Percentiles rank a stretch among this genome's conserved stretches.
These are phyloP conservation scores for Trichoderma breve DNA, from an alignment of 2,329 filamentous ascomycete species.

Conservation along the genomic window DNA sequence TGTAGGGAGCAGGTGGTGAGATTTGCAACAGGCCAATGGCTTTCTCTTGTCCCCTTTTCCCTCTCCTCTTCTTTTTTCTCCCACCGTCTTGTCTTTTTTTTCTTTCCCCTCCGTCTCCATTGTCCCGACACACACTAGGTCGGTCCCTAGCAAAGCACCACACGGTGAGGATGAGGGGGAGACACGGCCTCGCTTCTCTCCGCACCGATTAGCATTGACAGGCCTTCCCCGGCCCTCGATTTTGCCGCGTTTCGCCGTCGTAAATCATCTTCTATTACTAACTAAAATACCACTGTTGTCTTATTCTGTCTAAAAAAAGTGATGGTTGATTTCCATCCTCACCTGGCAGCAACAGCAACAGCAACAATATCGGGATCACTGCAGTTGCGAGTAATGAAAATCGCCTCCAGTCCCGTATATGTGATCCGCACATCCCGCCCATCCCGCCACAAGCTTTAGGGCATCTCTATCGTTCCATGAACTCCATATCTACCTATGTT, in stretches of 20 bases:
- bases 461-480: not conserved
- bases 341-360: not conserved
- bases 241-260: not conserved
- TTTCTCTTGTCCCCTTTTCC: not conserved
- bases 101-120: not conserved
- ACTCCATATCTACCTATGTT: not conserved
- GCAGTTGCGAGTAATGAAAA: not conserved
- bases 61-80: not conserved
- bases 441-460: not conserved
- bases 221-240: not conserved
- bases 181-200: conserved; percentile 10
- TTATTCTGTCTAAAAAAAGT: not conserved
- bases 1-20: not conserved
- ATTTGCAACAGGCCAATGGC: not conserved
- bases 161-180: not conserved
- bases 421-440: not conserved
- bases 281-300: not conserved
- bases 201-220: conserved; percentile 17
- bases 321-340: not conserved
- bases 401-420: not conserved
- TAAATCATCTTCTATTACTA: not conserved
- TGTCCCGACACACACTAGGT: not conserved
- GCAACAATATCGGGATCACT: not conserved
- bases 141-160: not conserved
- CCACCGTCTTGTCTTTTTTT: not conserved